Base-by-base conservation (phyloP, 495 filamentous ascomycete genomes). In the Annulohypoxylon bovei region DNA sequence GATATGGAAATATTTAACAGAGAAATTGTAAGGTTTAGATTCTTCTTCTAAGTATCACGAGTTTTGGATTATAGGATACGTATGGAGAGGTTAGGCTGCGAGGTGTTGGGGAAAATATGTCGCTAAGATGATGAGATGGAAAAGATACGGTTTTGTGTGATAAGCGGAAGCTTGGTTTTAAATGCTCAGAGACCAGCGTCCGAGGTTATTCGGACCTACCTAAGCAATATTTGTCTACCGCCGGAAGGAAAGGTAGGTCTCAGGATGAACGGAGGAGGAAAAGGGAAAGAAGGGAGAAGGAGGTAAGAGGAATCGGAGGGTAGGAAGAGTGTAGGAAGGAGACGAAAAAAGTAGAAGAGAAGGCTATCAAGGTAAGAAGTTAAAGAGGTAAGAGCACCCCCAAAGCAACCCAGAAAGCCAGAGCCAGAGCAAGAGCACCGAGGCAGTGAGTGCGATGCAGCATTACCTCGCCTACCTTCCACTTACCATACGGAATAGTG, bases 1-100 rank as follows among this genome's bases (percentile, higher is more conserved):
- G n/a, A 62, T 67, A 72, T 59, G 27, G 30, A 55, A 47, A 67
- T 67, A 55, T 23, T 70, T 62, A 25, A 50, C 25, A 61, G 42
- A n/a, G 16, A 53, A 16, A 20, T 18, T 16, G 23, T 32, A 16
- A 61, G 18, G n/a, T 16, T 55, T 42, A 30, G 32, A 49, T 61
- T 37, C 40, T 30, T 30, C n/a, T 20, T 20, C 3, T 55, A 28
- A 56, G 61, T 64, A 61, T 59, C 54, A 47, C 35, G 25, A 53
- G 39, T 20, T 37, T 20, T 42, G 39, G 59, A 27, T 49, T 47
- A 18, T 60, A 70, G 27, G 61, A 23, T 57, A 35, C n/a, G n/a
- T n/a, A n/a, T n/a, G n/a, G n/a, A n/a, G n/a, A 5, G 37, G 18
- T 16, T 66, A 57, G 62, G 27, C 37, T 22, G 25, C 18, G 40